phyloP scores from a whole-genome alignment of 768 basidiomycete genomes.

The Mycena leptocephala region DNA sequence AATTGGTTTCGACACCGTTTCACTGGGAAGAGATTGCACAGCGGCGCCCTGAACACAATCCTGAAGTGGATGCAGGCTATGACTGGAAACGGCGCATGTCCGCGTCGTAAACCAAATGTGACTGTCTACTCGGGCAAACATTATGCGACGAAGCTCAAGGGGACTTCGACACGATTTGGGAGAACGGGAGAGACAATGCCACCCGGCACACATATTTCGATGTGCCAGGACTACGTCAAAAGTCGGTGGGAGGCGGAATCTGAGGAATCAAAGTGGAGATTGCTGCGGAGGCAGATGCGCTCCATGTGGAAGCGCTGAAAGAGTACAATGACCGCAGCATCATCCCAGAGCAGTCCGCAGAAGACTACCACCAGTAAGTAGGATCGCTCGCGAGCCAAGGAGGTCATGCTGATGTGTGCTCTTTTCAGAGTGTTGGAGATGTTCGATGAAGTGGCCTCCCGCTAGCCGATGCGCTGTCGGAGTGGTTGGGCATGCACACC shows the following conservation, averaged over 20 bases:
- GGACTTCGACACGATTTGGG: slow-evolving; percentile 24
- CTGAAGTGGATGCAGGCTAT: slow-evolving; percentile 8
- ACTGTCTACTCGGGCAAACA: slow-evolving; percentile 6
- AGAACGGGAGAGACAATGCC: neutral
- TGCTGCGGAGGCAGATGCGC: neutral
- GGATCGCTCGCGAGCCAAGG: no score
- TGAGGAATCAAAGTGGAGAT: neutral
- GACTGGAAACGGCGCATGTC: neutral
- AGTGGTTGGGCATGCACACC: neutral
- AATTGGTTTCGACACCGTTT: slow-evolving; percentile 22
- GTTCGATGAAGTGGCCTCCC: slow-evolving; percentile 7
- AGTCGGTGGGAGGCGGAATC: neutral
- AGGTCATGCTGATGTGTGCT: neutral
- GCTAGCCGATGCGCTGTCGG: slow-evolving; percentile 5
- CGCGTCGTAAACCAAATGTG: neutral
- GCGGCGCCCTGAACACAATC: neutral
- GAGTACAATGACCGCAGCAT: neutral
- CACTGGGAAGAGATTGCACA: neutral
- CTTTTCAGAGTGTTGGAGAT: neutral
- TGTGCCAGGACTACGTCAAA: slow-evolving; percentile 12
- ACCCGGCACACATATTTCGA: neutral
- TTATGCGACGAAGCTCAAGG: slow-evolving; percentile 17
- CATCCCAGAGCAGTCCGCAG: neutral
- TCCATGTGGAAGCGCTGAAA: neutral
- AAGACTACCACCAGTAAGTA: slow-evolving; percentile 26